Conservation (phyloP, 2,329 filamentous ascomycete genomes). For the Cephalotrichum gorgonifer region DNA sequence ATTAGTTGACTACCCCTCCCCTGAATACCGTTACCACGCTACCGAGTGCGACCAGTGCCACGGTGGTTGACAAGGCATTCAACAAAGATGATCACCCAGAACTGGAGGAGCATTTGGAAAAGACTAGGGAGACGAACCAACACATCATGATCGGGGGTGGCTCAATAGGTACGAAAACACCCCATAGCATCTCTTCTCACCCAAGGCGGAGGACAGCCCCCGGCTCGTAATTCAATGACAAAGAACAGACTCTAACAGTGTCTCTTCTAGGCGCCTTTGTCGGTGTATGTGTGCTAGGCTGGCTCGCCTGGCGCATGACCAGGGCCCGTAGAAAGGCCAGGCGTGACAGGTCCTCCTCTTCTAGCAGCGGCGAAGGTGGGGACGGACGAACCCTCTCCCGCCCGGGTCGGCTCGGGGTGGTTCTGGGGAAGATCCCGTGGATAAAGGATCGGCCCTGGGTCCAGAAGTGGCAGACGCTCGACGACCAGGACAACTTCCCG, state of each 20-base stretch:
- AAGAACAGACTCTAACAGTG: not conserved
- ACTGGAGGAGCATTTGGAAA: not conserved
- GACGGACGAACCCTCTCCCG: not conserved
- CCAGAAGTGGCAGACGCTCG: slow-evolving; percentile 8
- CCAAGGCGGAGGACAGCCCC: too few relatives aligned
- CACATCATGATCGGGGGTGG: slow-evolving; percentile 22
- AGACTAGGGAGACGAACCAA: not conserved
- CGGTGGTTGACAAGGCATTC: not conserved
- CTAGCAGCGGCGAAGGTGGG: too few relatives aligned
- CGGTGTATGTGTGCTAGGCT: slow-evolving; percentile 30
- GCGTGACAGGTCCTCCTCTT: not conserved
- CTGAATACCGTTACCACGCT: not conserved
- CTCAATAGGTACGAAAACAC: slow-evolving; percentile 19
- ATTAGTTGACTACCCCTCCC: not conserved
- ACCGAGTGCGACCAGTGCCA: not conserved
- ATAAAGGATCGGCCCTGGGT: slow-evolving; percentile 8
- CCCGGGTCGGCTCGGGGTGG: slow-evolving; percentile 3
- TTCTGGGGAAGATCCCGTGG: slow-evolving; percentile 12
- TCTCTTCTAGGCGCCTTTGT: slow-evolving; percentile 26
- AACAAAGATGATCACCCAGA: not conserved
- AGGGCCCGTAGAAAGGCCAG: slow-evolving; percentile 6
- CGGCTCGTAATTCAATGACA: too few relatives aligned
- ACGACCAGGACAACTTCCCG: slow-evolving; percentile 11
- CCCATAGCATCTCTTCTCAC: not conserved
- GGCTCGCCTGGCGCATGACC: slow-evolving; percentile 29